Evolutionary conservation across 1,284 basidiomycete species (phyloP), one percentile per base, ranked within the genome.

Genomic region (Ustilago trichophora): DNA sequence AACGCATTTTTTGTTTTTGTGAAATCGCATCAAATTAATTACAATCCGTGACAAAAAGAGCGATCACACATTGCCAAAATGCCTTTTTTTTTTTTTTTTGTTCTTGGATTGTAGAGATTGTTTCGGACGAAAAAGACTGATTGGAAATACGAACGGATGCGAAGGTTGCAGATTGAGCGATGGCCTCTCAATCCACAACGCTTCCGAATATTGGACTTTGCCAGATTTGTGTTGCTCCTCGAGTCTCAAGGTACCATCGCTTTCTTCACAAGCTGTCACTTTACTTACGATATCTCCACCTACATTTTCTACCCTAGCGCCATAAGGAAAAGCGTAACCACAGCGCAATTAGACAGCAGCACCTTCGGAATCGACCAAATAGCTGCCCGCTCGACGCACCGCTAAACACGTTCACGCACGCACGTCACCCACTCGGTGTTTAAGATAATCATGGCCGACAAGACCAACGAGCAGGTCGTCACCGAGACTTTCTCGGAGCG

Each of bases 401-500:
- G n/a, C n/a, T n/a, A n/a, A n/a, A 7, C 19, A 22, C 27, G 13
- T 21, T 24, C 11, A 10, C 21, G 13, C 27, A 26, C 36, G 11
- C 42, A 19, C 24, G 13, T 15, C 37, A 13, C 3, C 18, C 27
- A 3, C 18, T 27, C 24, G 22, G 19, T 33, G 18, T 32, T 13
- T 26, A 26, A 4, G 24, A 45, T 29, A 26, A 43, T 25, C 22
- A 70, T 70, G 67, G 48, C 67, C 24, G 32, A 45, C 25, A 60
- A 64, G 50, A 54, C 31, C 56, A 58, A 59, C 46, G 55, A 70
- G 38, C 56, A 70, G 50, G 56, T 60, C 29, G 60, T 59, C 43
- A 42, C 56, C 41, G 67, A 70, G 57, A 70, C 67, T 45, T 76
- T 64, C 64, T 58, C 63, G 53, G 56, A 64, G 48, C 72, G 75